Percentiles rank a stretch among this genome's conserved stretches.
These are phyloP conservation scores for Termitomyces sp. DNA, from an alignment of 768 basidiomycete species.

Conservation along the genomic window DNA sequence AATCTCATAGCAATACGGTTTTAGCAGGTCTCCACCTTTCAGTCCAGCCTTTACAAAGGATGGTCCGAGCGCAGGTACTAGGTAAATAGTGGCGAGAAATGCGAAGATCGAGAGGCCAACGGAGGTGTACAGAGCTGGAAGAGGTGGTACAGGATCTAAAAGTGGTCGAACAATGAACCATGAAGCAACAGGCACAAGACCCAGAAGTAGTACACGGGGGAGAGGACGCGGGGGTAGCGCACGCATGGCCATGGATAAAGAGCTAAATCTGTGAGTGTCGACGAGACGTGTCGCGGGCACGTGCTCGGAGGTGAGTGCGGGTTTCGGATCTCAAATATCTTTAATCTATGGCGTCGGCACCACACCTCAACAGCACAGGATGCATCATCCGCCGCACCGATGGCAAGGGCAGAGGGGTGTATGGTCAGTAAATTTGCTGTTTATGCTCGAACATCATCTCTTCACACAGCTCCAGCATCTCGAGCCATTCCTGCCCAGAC, in stretches of 20 bases:
- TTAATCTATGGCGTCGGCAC: conserved; percentile 10
- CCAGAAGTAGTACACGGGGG: conserved; percentile 46
- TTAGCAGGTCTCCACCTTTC: conserved; percentile 84
- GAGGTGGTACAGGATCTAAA: conserved; percentile 60
- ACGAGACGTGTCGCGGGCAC: conserved; percentile 12
- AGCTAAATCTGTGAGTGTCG: not conserved
- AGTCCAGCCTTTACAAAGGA: conserved; percentile 80
- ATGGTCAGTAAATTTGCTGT: conserved; percentile 37
- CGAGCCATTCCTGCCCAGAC: conserved; percentile 54
- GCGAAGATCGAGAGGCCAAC: conserved; percentile 85
- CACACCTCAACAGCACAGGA: conserved; percentile 42
- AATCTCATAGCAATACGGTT: conserved; percentile 55
- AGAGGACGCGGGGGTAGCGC: conserved; percentile 45
- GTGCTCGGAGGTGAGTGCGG: conserved; percentile 15
- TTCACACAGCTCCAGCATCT: conserved; percentile 34
- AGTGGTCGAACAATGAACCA: conserved; percentile 77
- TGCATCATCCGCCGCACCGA: conserved; percentile 42
- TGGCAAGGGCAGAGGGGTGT: conserved; percentile 62
- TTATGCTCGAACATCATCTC: not conserved
- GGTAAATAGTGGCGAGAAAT: conserved; percentile 68
- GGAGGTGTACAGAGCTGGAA: conserved; percentile 74
- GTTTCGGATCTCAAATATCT: conserved; percentile 5
- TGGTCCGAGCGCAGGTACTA: conserved; percentile 81
- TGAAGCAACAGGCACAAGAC: conserved; percentile 61
- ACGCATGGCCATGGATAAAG: conserved; percentile 12